Conservation (phyloP, 2,329 filamentous ascomycete genomes). For the Monilinia aucupariae region DNA sequence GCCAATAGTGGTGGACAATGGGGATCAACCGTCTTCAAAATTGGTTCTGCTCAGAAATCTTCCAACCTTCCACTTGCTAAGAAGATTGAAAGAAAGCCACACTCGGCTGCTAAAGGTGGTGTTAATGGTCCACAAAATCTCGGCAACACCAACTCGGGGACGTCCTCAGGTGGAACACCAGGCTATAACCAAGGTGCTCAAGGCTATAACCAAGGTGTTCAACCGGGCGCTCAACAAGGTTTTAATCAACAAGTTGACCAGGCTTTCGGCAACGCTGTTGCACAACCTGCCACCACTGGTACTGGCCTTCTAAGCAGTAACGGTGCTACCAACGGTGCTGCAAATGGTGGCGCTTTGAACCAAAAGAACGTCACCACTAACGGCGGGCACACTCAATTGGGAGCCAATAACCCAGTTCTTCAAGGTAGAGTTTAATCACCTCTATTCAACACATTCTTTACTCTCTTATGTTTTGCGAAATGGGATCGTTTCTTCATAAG, state of each 20-base stretch:
- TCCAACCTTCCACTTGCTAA: slow-evolving; percentile 62
- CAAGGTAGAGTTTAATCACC: slow-evolving; percentile 8
- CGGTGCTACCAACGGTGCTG: neutral
- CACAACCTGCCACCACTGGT: neutral
- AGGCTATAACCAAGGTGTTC: neutral
- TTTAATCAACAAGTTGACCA: slow-evolving; percentile 9
- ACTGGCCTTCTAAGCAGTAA: neutral
- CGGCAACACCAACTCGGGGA: slow-evolving; percentile 22
- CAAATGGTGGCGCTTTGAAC: slow-evolving; percentile 6
- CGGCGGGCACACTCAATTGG: slow-evolving; percentile 18
- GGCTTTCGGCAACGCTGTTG: slow-evolving; percentile 3
- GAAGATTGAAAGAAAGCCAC: slow-evolving; percentile 50
- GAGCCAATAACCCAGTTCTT: slow-evolving; percentile 19
- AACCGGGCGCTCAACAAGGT: neutral
- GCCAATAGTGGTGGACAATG: slow-evolving; percentile 85
- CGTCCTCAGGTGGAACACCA: neutral
- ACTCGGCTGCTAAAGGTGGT: slow-evolving; percentile 28
- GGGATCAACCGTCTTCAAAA: slow-evolving; percentile 54
- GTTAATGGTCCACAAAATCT: slow-evolving; percentile 29
- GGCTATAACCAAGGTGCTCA: neutral
- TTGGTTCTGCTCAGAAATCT: slow-evolving; percentile 54
- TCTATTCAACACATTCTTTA: neutral
- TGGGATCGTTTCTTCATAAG: slow-evolving; percentile 14
- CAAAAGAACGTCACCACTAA: slow-evolving; percentile 4
- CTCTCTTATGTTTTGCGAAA: slow-evolving; percentile 12